phyloP scores from a whole-genome alignment of 176 grass and related monocot genomes.

The Leersia perrieri region DNA sequence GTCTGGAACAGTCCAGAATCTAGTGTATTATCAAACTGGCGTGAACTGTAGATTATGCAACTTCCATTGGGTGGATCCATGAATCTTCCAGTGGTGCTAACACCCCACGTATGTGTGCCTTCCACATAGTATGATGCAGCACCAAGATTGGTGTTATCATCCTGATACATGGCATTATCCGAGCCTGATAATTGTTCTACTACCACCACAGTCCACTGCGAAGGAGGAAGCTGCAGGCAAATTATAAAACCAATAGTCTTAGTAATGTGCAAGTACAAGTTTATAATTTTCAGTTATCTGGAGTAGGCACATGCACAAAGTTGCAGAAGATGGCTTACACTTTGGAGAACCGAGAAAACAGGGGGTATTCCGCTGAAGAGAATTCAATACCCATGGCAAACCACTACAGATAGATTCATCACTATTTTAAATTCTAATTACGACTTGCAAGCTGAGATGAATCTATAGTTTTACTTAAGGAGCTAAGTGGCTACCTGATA shows the following conservation, averaged over 20 bases:
- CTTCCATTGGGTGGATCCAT: constrained; percentile 39
- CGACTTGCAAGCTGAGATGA: not conserved
- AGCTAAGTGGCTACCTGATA: constrained; percentile 45
- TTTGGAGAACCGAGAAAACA: constrained; percentile 59
- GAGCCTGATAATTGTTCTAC: constrained; percentile 50
- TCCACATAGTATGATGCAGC: constrained; percentile 56
- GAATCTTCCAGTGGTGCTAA: constrained; percentile 66
- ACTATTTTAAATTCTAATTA: constrained; percentile 1
- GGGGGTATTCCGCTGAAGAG: constrained; percentile 58
- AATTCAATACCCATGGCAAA: constrained; percentile 55
- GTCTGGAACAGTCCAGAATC: constrained; percentile 59
- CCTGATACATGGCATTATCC: constrained; percentile 52
- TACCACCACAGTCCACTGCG: constrained; percentile 58
- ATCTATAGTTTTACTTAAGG: not conserved
- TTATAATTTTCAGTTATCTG: not conserved
- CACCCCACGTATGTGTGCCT: constrained; percentile 54
- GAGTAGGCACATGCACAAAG: not conserved
- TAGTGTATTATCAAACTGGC: constrained; percentile 59
- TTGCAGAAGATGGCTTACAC: constrained; percentile 40
- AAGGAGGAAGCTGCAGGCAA: constrained; percentile 52
- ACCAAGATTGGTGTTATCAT: constrained; percentile 45
- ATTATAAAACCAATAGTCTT: not conserved
- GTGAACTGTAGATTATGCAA: constrained; percentile 44
- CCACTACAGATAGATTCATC: constrained; percentile 35
- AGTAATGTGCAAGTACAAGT: not conserved